Conservation (phyloP, 2,329 filamentous ascomycete genomes). For the Cladosporium sp. region DNA sequence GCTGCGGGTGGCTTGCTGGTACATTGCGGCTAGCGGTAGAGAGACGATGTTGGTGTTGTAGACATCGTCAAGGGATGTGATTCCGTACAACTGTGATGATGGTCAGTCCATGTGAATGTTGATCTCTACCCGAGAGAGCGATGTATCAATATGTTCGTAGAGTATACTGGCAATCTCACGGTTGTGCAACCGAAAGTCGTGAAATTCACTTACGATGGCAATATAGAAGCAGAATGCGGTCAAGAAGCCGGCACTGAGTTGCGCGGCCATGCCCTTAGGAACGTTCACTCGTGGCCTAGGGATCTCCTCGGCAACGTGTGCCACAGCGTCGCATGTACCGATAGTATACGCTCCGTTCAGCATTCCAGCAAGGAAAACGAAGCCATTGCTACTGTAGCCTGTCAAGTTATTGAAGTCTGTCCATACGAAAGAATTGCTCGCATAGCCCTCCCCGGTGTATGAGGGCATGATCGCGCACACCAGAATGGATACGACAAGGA, state of each 20-base stretch:
- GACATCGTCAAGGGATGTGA: constrained; percentile 52
- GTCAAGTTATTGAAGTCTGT: constrained; percentile 37
- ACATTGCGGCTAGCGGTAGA: constrained; percentile 61
- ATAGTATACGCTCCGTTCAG: constrained; percentile 62
- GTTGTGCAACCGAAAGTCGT: background rate
- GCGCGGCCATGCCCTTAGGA: constrained; percentile 48
- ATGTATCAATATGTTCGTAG: background rate
- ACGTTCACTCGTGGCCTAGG: constrained; percentile 46
- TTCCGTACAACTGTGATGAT: constrained; percentile 44
- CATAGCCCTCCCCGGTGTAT: constrained; percentile 36
- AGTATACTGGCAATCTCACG: background rate
- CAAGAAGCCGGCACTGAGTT: constrained; percentile 46
- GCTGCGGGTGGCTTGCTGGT: constrained; percentile 44
- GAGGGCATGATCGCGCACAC: constrained; percentile 52
- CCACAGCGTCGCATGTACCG: constrained; percentile 57
- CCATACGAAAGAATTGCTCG: constrained; percentile 37
- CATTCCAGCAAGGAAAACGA: constrained; percentile 58
- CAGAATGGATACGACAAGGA: constrained; percentile 50
- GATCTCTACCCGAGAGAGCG: background rate
- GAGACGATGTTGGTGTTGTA: constrained; percentile 35
- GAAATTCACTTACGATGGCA: constrained; percentile 19
- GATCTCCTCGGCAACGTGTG: constrained; percentile 61
- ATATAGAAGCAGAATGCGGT: constrained; percentile 43
- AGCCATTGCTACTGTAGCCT: constrained; percentile 43
- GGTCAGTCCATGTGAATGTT: background rate